Conservation (phyloP, 1,284 basidiomycete species). For the Trametes pubescens region DNA sequence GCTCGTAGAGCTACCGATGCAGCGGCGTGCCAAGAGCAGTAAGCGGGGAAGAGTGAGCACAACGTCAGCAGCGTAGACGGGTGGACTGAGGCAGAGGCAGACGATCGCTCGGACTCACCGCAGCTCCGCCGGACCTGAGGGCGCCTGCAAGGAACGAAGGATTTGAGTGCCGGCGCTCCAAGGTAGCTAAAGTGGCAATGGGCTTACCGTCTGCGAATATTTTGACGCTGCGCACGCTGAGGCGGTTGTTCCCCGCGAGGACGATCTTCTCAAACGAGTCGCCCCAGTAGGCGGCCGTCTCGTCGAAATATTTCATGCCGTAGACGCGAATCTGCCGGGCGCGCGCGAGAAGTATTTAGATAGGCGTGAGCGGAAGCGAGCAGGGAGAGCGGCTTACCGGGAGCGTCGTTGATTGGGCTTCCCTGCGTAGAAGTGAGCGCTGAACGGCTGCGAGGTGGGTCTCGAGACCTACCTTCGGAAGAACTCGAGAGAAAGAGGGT, state of each 20-base stretch:
- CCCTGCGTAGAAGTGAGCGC: conserved; percentile 48
- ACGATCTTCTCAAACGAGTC: conserved; percentile 66
- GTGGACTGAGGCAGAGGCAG: not conserved
- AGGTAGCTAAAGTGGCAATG: not conserved
- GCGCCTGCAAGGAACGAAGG: conserved; percentile 63
- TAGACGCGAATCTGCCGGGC: conserved; percentile 71
- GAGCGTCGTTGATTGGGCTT: conserved; percentile 64
- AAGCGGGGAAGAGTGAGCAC: not conserved
- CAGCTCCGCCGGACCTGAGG: conserved; percentile 89
- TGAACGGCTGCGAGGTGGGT: not conserved
- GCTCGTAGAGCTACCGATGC: conserved; percentile 66
- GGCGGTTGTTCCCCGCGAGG: conserved; percentile 62
- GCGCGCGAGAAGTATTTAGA: conserved; percentile 23
- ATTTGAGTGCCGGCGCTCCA: conserved; percentile 7
- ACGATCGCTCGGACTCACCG: conserved; percentile 67
- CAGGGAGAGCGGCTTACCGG: conserved; percentile 57
- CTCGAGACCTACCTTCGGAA: conserved; percentile 64
- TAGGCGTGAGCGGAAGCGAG: not conserved
- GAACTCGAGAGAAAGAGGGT: conserved; percentile 74
- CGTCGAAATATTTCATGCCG: conserved; percentile 77
- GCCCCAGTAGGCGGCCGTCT: conserved; percentile 81
- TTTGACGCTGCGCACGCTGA: conserved; percentile 85
- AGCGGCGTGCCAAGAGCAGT: not conserved
- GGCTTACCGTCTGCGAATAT: conserved; percentile 84
- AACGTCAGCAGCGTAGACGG: not conserved